Conservation (phyloP, 225 moss, liverwort and hornwort species). For the Pseudoscleropodium purum region DNA sequence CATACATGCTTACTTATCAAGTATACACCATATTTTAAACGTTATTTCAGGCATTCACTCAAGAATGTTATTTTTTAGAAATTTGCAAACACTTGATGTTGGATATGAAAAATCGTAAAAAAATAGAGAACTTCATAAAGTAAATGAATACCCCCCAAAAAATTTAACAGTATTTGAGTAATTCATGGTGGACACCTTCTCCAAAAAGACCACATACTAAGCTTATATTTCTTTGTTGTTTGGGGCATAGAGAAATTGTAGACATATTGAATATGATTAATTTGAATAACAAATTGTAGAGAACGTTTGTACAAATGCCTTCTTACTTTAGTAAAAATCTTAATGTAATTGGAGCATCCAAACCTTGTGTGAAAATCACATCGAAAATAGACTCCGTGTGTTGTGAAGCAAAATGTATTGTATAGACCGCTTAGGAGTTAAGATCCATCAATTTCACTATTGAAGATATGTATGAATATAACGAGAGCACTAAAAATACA, state of each 20-base stretch:
- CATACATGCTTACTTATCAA: neutral
- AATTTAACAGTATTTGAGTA: neutral
- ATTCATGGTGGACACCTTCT: neutral
- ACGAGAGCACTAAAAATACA: no score
- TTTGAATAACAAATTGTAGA: neutral
- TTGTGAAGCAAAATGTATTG: no score
- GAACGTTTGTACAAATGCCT: neutral
- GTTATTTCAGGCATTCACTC: accelerated
- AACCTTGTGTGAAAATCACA: neutral
- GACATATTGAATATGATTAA: neutral
- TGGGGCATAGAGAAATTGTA: neutral
- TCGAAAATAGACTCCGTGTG: neutral
- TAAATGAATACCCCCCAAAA: neutral
- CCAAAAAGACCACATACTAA: neutral
- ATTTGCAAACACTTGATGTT: neutral
- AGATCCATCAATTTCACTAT: no score
- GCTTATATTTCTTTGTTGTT: neutral
- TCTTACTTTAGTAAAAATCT: neutral
- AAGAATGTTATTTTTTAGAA: neutral
- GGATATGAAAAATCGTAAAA: neutral
- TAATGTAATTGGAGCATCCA: neutral
- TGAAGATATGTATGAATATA: no score
- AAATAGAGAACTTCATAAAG: neutral
- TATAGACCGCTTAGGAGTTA: no score
- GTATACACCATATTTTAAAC: neutral